Evolutionary conservation across 2,329 filamentous ascomycete species (phyloP), one percentile per base, ranked within the genome.

Genomic region (Fusarium sublunatum): DNA sequence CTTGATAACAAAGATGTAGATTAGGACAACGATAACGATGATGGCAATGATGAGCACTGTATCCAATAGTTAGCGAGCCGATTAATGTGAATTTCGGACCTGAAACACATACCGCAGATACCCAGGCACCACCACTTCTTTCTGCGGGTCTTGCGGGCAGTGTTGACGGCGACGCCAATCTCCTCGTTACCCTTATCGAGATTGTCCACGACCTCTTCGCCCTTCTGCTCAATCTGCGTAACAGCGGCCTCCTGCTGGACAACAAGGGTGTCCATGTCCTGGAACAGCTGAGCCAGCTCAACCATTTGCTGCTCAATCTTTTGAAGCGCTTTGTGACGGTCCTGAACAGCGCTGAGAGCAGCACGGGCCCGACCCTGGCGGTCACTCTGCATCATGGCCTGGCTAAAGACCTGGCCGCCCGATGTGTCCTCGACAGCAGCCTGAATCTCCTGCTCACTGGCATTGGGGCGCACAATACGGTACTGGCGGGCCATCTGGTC

Each of bases 81-180:
- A 15, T 43, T n/a, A 34, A 3, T 1, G 13, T 4, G 13, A 22
- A 10, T 6, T 15, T 15, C 12, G n/a, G 9, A 6, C 12, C 24
- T 11, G 29, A 15, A 19, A 55, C 19, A 72, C 84, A 69, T 81
- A 87, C 84, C 79, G 69, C 83, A 80, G 72, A 97, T 92, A 71
- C 89, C 88, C 68, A 97, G 79, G 82, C 93, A 97, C 75, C 91
- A 93, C 93, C 93, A 97, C 90, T 97, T 97, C 92, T 96, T 96
- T 81, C 88, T 91, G 69, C 91, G 86, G 46, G 90, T 91, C 69
- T 87, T 86, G 75, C 90, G 84, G 8, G 94, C 94, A 68, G 91
- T 96, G 60, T 85, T 83, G 62, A 97, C 91, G 11, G 93, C 93
- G n/a, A 85, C 86, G 35, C 84, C 88, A 58, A 98, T 91, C 76